Evolutionary conservation across 306 rosid species (phyloP).

Genomic region (Trichosanthes truncata): DNA sequence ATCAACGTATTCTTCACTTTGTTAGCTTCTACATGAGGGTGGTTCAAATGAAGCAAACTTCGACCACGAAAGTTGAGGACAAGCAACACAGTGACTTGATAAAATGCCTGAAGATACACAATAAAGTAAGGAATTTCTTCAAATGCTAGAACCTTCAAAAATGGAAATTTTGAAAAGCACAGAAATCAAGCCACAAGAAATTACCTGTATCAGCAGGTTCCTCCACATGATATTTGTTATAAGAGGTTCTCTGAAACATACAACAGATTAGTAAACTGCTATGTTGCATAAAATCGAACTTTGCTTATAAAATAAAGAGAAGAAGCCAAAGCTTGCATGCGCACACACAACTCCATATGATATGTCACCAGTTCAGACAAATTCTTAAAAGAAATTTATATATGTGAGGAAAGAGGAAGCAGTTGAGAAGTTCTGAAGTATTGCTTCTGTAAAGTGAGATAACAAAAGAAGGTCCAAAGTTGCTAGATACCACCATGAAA

Average conservation of each 20-base stretch:
- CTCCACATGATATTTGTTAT: conserved; percentile 94
- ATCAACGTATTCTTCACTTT: conserved; percentile 78
- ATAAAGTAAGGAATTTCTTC: background rate
- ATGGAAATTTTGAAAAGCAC: background rate
- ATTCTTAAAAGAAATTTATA: background rate
- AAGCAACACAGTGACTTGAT: conserved; percentile 75
- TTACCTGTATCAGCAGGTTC: conserved; percentile 81
- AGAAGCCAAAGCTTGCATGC: background rate
- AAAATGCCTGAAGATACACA: conserved; percentile 46
- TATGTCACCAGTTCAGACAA: background rate
- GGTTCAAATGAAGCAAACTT: conserved; percentile 35
- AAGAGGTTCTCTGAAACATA: conserved; percentile 70
- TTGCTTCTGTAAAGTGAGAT: background rate
- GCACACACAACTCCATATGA: background rate
- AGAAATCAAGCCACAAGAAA: conserved; percentile 7
- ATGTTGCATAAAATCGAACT: conserved; percentile 6
- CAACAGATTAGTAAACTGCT: background rate
- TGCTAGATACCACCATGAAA: background rate
- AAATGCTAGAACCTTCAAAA: background rate
- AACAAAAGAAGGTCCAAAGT: background rate
- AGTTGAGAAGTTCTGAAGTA: background rate
- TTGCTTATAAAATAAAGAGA: background rate
- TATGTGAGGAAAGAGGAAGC: background rate
- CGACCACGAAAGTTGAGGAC: conserved; percentile 58
- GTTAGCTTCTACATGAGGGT: conserved; percentile 16